Conservation (phyloP, 768 basidiomycete genomes). For the Tricholoma flavovirens region DNA sequence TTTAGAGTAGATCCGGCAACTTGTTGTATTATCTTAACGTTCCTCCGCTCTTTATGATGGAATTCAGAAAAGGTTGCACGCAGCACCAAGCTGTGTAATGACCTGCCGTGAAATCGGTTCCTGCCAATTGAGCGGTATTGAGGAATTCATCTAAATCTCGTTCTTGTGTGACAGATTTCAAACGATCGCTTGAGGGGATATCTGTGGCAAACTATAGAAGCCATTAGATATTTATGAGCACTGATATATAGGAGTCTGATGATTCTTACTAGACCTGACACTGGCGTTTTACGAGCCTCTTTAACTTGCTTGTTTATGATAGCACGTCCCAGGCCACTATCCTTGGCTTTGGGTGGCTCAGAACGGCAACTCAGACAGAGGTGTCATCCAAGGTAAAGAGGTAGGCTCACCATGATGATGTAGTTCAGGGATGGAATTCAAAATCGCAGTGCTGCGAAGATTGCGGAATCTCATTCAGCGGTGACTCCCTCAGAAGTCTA, state of each 20-base stretch:
- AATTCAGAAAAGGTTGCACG: not conserved
- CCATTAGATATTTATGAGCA: constrained; percentile 4
- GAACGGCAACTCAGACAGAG: not conserved
- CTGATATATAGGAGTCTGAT: not conserved
- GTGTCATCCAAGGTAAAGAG: not conserved
- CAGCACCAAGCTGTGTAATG: constrained; percentile 14
- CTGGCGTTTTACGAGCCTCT: constrained; percentile 57
- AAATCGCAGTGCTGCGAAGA: no score
- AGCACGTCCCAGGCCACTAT: constrained; percentile 86
- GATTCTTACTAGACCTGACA: constrained; percentile 60
- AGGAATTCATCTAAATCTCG: constrained; percentile 93
- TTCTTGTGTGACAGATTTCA: constrained; percentile 95
- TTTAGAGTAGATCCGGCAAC: constrained; percentile 56
- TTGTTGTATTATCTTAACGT: constrained; percentile 72
- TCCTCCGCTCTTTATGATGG: constrained; percentile 55
- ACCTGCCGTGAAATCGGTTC: constrained; percentile 96
- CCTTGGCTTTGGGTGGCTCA: constrained; percentile 54
- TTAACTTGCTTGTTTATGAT: constrained; percentile 90
- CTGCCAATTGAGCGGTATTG: constrained; percentile 90
- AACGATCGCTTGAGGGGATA: constrained; percentile 54
- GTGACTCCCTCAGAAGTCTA: no score
- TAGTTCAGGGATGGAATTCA: not conserved
- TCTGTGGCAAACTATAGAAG: constrained; percentile 68
- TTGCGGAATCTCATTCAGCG: no score
- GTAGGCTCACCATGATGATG: not conserved